These are phyloP conservation scores for Microbotryum saponariae DNA, from an alignment of 1,284 basidiomycete species.

Conservation along the genomic window DNA sequence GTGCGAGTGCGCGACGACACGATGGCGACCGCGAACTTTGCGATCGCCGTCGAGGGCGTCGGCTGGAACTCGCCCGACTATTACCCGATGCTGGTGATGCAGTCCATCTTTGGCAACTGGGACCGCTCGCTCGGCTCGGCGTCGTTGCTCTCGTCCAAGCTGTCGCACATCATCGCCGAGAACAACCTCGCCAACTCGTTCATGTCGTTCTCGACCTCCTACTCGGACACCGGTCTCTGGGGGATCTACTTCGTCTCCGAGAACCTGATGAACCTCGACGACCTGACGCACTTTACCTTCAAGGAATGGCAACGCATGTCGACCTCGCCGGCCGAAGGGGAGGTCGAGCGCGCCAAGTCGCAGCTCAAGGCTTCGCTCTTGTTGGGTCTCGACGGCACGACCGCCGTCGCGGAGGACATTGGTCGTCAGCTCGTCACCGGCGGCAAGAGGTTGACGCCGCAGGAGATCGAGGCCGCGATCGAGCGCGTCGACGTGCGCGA, in stretches of 20 bases:
- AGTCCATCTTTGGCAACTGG: conserved; percentile 99
- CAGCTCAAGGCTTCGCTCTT: conserved; percentile 93
- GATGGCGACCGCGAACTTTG: conserved; percentile 79
- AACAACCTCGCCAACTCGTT: conserved; percentile 98
- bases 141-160: conserved; percentile 78
- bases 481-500: conserved; percentile 82
- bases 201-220: conserved; percentile 99
- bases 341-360: conserved; percentile 95
- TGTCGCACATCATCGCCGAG: conserved; percentile 82
- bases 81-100: conserved; percentile 99
- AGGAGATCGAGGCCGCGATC: conserved; percentile 87
- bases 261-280: conserved; percentile 80
- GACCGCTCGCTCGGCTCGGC: conserved; percentile 91
- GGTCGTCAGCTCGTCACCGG: conserved; percentile 93
- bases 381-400: conserved; percentile 85
- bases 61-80: conserved; percentile 98
- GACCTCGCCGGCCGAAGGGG: conserved; percentile 64
- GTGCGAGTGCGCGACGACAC: conserved; percentile 93
- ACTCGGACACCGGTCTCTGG: conserved; percentile 99
- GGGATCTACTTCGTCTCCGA: conserved; percentile 96
- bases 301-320: conserved; percentile 97
- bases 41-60: conserved; percentile 95
- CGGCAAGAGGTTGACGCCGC: conserved; percentile 77
- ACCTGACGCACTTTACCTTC: conserved; percentile 87
- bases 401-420: conserved; percentile 95